phyloP scores from a whole-genome alignment of 2,329 filamentous ascomycete species.

The Stagonosporopsis cucurbitacearum region DNA sequence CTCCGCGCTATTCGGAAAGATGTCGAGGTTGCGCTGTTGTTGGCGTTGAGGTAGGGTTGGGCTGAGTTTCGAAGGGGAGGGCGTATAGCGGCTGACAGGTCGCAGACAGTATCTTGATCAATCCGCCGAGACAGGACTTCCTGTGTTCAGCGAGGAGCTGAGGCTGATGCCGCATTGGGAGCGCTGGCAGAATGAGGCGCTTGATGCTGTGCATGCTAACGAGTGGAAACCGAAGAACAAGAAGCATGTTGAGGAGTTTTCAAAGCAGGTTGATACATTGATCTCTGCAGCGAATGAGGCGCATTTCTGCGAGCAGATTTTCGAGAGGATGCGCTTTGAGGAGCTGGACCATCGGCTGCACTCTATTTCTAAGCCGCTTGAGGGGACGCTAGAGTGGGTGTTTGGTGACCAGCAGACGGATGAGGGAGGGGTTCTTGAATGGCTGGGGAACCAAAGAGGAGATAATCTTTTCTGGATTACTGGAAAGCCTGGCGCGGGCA shows the following conservation, averaged over 20 bases:
- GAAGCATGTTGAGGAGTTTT: slow-evolving; percentile 40
- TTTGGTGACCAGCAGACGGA: slow-evolving; percentile 27
- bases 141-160: slow-evolving; percentile 28
- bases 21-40: slow-evolving; percentile 33
- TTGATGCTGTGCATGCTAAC: slow-evolving; percentile 34
- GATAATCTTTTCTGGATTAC: slow-evolving; percentile 42
- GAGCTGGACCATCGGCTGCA: slow-evolving; percentile 35
- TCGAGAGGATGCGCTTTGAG: slow-evolving; percentile 31
- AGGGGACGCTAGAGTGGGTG: slow-evolving; percentile 34
- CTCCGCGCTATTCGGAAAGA: slow-evolving; percentile 30
- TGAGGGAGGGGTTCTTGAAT: slow-evolving; percentile 32
- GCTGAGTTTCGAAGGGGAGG: too few species aligned
- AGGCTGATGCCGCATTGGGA: slow-evolving; percentile 28
- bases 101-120: slow-evolving; percentile 38
- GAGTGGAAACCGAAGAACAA: slow-evolving; percentile 38
- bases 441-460: slow-evolving; percentile 34
- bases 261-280: slow-evolving; percentile 31
- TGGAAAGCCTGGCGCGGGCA: slow-evolving; percentile 55
- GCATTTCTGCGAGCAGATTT: slow-evolving; percentile 31
- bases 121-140: slow-evolving; percentile 36
- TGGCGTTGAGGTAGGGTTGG: slow-evolving; percentile 29
- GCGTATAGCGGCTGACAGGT: neutral
- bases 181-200: slow-evolving; percentile 38
- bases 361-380: slow-evolving; percentile 28
- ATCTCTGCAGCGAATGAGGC: slow-evolving; percentile 31